A percentile compares a stretch with the other conserved stretches of the same genome.
Evolutionary conservation across 805 yeast species (phyloP).

Genomic region (Ogataea saltuana): DNA sequence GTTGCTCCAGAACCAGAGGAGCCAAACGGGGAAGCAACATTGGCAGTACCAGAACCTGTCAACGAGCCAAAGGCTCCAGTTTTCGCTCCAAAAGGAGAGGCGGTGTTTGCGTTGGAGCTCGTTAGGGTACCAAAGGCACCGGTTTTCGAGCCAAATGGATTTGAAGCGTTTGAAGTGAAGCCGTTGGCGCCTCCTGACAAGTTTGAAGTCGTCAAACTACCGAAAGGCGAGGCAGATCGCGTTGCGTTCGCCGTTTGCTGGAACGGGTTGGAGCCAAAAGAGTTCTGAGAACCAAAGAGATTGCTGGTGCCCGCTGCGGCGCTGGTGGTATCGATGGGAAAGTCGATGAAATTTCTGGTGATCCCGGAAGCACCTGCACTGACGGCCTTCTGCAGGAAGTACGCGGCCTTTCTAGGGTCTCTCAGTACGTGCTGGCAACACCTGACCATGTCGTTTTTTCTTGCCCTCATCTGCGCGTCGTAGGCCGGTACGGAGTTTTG

Average conservation of each 20-base stretch:
- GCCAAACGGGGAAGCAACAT: conserved; percentile 8
- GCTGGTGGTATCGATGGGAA: conserved; percentile 30
- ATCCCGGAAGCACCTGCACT: conserved; percentile 26
- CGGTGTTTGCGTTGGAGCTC: not conserved
- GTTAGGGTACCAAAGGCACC: conserved; percentile 14
- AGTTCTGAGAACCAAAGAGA: conserved; percentile 11
- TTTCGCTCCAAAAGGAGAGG: conserved; percentile 18
- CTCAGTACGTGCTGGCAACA: conserved; percentile 40
- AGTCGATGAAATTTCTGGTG: conserved; percentile 37
- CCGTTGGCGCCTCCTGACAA: not conserved
- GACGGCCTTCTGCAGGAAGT: conserved; percentile 54
- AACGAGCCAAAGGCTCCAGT: conserved; percentile 15
- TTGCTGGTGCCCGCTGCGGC: not conserved
- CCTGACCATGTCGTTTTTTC: conserved; percentile 48
- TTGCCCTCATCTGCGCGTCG: conserved; percentile 41
- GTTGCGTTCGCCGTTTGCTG: conserved; percentile 1
- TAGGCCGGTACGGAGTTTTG: conserved; percentile 29
- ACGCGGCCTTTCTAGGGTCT: conserved; percentile 52
- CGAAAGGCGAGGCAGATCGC: conserved; percentile 6
- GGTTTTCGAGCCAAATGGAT: conserved; percentile 17
- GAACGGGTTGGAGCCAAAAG: not conserved
- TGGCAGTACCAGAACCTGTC: not conserved
- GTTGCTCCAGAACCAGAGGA: conserved; percentile 28
- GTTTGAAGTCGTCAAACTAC: not conserved
- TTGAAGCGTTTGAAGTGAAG: not conserved